Evolutionary conservation across 345 rosid species (phyloP), one percentile per base, ranked within the genome.

Genomic region (Brassica juncea): DNA sequence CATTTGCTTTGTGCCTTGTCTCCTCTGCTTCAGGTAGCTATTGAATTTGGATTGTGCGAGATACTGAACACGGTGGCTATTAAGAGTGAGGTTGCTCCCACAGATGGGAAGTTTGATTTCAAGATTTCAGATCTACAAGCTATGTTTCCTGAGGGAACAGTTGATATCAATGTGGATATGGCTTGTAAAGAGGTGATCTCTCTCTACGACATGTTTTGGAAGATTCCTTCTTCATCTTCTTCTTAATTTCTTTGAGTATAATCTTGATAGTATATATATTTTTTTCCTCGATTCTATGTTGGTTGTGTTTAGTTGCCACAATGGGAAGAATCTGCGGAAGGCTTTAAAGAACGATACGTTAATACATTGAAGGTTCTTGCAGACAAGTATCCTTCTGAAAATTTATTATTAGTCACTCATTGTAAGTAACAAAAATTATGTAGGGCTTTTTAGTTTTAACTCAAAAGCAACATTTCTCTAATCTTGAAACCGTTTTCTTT

Each of bases 21-120:
- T 27, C 35, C 63, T 66, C 8, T 78, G 58, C 21, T 74, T 59
- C 77, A 95, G 98, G 94, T 90, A 5, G 77, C 92, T 6, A 81
- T 95, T 27, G 98, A 93, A 74, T 85, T 72, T 86, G 97, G 98
- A 73, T 75, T 95, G 80, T 88, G 90, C 44, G 97, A 93, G 85
- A 58, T 91, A 84, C 37, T 93, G 70, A 87, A 83, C 61, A 66
- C 57, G 66, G 61, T 34, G 21, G 88, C 89, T 72, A 90, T 90
- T 8, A 82, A 86, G 59, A 61, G 2, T 58, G 83, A 86, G 31
- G 14, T 71, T 44, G 92, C 80, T 19, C 97, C 99, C 21, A 78
- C 83, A 80, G 88, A 90, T 70, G 85, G 84, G 28, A 75, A 77
- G 6, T 91, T 91, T 76, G 80, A 82, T 27, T 93, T 95, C 86